Evolutionary conservation across 1,139 yeast species (phyloP).

Genomic region (Diutina neorugosa): DNA sequence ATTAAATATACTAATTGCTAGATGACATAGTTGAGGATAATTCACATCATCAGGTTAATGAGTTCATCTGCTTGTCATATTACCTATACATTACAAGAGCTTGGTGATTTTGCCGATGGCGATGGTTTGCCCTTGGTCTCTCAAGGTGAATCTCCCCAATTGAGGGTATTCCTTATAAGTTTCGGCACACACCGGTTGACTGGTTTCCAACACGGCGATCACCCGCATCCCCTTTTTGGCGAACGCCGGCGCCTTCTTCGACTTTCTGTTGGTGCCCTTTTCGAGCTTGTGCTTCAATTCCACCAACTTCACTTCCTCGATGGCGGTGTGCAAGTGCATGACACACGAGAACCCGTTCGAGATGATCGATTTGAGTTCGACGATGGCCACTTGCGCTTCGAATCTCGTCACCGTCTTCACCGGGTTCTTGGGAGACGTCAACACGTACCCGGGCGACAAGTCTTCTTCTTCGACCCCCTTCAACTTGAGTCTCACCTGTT

Average conservation of each 20-base stretch:
- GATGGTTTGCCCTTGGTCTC: constrained; percentile 96
- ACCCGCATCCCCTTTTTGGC: constrained; percentile 99
- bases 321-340: constrained; percentile 97
- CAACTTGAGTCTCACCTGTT: constrained; percentile 85
- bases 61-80: no score
- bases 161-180: constrained; percentile 87
- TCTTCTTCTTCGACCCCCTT: constrained; percentile 98
- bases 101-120: constrained; percentile 95
- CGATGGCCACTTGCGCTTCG: constrained; percentile 95
- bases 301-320: constrained; percentile 81
- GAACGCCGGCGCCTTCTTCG: constrained; percentile 94
- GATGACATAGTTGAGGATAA: no score
- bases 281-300: constrained; percentile 86
- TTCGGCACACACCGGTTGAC: constrained; percentile 86
- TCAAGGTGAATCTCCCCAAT: constrained; percentile 92
- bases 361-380: constrained; percentile 85
- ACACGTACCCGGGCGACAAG: constrained; percentile 79
- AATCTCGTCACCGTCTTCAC: constrained; percentile 83
- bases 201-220: constrained; percentile 79
- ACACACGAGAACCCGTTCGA: constrained; percentile 96
- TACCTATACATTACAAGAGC: constrained; percentile 22
- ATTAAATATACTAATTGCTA: no score
- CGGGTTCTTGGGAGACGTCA: constrained; percentile 77
- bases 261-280: constrained; percentile 92
- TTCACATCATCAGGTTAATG: no score